Evolutionary conservation across 371 early-diverging fungal genomes (phyloP), one percentile per base, ranked within the genome.

Genomic region (Haplosporangium sp.): DNA sequence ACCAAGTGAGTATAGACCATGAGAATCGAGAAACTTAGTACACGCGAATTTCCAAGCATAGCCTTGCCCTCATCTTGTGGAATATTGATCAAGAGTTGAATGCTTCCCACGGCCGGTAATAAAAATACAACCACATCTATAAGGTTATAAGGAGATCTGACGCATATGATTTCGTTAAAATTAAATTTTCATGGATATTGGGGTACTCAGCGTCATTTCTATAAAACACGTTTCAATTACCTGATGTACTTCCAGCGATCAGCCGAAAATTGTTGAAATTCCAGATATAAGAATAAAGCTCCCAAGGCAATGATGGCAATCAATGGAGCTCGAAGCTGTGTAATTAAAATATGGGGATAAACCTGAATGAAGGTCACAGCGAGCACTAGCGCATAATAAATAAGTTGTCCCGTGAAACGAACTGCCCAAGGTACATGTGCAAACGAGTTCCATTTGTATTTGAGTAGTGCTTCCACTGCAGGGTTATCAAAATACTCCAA

Each of bases 381-480:
- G 17, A 69, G 19, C 9, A 74, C 65, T 4, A 74, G 52, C 35
- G 35, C 20, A 35, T 74, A 68, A 58, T 55, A 68, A 4, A 69
- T 0, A 3, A 57, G 55, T n/a, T 74, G 69, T 42, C 38, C 10
- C 3, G 65, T 2, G 34, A 68, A 65, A 3, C 69, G 42, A 13
- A 62, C 0, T 13, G 39, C 11, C 66, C 72, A 72, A 19, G 60
- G 61, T 11, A 47, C 40, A n/a, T 56, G 61, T 15, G 66, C 66
- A 20, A 64, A 65, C 34, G 66, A 45, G 20, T 72, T 61, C 72
- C 72, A 72, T 37, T 72, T 72, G 56, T 72, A 66, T 61, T 72
- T 55, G 3, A 72, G 37, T 9, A 72, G 57, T 4, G 66, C 72
- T 20, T 65, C 66, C 3, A 72, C 52, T 4, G 59, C 72, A 17